phyloP scores from a whole-genome alignment of 2,329 filamentous ascomycete species.

The Geoglossum cookeanum region DNA sequence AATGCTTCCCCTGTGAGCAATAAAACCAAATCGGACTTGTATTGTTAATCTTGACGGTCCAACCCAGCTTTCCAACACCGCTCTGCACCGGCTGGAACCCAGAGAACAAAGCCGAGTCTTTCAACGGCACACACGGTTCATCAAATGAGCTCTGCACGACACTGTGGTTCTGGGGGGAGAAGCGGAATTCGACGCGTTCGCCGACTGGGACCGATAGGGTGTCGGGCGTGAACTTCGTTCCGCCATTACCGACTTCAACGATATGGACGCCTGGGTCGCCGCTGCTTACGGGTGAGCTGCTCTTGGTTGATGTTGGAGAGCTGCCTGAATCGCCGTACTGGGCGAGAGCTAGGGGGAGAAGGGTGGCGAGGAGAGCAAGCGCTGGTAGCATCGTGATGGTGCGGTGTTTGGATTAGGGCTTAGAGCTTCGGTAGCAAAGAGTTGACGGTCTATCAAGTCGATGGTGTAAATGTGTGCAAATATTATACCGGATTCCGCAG shows the following conservation, averaged over 20 bases:
- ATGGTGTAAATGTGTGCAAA: too few species aligned
- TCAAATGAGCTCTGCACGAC: conserved; percentile 20
- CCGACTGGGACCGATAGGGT: conserved; percentile 1
- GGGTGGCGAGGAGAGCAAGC: conserved; percentile 8
- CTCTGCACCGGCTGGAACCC: conserved; percentile 19
- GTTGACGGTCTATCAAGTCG: too few species aligned
- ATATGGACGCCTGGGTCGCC: conserved; percentile 13
- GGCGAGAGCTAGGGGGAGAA: conserved; percentile 13
- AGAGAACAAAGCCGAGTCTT: conserved; percentile 22
- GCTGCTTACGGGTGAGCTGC: conserved; percentile 13
- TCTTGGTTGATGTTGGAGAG: conserved; percentile 3
- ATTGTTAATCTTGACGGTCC: conserved; percentile 27
- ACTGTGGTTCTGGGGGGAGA: conserved; percentile 27
- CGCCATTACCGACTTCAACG: conserved; percentile 22
- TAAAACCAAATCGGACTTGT: conserved; percentile 31
- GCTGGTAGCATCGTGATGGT: conserved; percentile 4
- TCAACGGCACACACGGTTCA: conserved; percentile 21
- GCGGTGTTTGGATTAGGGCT: neutral
- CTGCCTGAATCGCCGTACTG: neutral
- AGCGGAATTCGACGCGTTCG: conserved; percentile 20
- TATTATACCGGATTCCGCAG: too few species aligned
- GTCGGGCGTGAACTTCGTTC: neutral
- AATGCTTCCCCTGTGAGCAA: conserved; percentile 28
- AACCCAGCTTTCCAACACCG: conserved; percentile 18
- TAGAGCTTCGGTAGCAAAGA: neutral